Conservation (phyloP, 495 filamentous ascomycete species). For the Neurospora hispaniola region DNA sequence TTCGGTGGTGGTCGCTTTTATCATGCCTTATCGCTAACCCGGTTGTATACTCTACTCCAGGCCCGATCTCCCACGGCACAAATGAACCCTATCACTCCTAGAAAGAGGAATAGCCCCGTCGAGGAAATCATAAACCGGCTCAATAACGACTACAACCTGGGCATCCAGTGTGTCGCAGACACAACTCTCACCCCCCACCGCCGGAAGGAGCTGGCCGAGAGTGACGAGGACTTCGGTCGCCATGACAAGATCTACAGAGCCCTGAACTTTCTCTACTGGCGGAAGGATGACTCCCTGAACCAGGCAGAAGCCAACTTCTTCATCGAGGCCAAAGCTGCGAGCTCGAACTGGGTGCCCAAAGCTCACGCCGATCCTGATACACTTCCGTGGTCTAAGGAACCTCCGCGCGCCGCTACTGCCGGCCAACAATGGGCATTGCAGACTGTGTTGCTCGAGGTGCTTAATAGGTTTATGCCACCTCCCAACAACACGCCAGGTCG, state of each 20-base stretch:
- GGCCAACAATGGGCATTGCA: conserved; percentile 11
- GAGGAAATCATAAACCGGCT: conserved; percentile 6
- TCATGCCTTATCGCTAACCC: background rate
- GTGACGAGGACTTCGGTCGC: conserved; percentile 6
- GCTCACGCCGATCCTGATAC: conserved; percentile 5
- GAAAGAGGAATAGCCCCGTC: conserved; percentile 6
- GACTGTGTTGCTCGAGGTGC: conserved; percentile 5
- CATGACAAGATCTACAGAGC: conserved; percentile 8
- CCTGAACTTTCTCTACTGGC: conserved; percentile 13
- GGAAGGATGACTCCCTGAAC: conserved; percentile 4
- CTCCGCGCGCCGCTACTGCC: conserved; percentile 6
- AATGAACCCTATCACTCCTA: conserved; percentile 8
- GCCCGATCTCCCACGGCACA: background rate
- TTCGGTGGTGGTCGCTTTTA: background rate
- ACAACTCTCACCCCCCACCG: conserved; percentile 7
- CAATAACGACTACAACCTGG: conserved; percentile 17
- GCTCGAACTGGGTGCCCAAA: conserved; percentile 14
- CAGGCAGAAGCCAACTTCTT: conserved; percentile 9
- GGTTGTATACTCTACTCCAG: background rate
- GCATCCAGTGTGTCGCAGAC: conserved; percentile 10
- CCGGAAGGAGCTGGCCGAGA: conserved; percentile 4
- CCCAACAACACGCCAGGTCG: background rate
- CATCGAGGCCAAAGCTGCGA: conserved; percentile 8
- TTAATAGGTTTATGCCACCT: conserved; percentile 3
- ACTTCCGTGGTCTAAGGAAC: background rate